These are phyloP conservation scores for Microthyrium microscopicum DNA, from an alignment of 2,329 filamentous ascomycete genomes.

Conservation along the genomic window DNA sequence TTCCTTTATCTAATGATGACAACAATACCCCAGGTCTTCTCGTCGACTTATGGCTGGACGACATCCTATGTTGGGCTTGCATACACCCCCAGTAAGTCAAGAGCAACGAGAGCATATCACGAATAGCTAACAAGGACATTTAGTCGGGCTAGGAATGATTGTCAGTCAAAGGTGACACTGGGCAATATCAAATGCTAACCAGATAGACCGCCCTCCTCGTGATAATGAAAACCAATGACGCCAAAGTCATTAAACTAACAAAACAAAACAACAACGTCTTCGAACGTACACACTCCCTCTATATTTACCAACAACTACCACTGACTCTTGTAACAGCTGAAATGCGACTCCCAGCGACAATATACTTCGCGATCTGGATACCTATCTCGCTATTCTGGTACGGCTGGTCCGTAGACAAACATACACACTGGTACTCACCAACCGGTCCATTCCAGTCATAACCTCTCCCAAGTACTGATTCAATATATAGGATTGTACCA, in stretches of 20 bases:
- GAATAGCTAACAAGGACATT: too few relatives aligned
- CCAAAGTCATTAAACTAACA: slow-evolving; percentile 10
- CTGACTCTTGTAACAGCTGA: slow-evolving; percentile 9
- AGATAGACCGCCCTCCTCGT: slow-evolving; percentile 8
- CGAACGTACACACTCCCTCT: slow-evolving; percentile 6
- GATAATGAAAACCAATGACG: slow-evolving; percentile 12
- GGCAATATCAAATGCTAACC: background rate
- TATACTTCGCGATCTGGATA: slow-evolving; percentile 8
- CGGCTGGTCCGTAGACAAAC: slow-evolving; percentile 14
- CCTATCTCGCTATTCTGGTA: slow-evolving; percentile 15
- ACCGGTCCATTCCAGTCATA: background rate
- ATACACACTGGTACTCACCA: slow-evolving; percentile 11
- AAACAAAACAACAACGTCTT: slow-evolving; percentile 11
- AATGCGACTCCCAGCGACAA: slow-evolving; percentile 6
- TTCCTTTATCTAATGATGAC: slow-evolving; percentile 13
- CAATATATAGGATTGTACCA: slow-evolving; percentile 5
- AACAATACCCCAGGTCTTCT: slow-evolving; percentile 12
- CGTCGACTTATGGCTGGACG: slow-evolving; percentile 10
- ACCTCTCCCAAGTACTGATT: background rate
- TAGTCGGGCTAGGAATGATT: slow-evolving; percentile 12
- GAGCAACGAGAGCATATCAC: background rate
- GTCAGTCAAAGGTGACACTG: background rate
- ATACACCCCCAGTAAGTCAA: slow-evolving; percentile 5
- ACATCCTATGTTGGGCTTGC: slow-evolving; percentile 10
- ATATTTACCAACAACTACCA: background rate